These are phyloP conservation scores for Cryptococcus maquisensis DNA, from an alignment of 1,284 basidiomycete species.

Conservation along the genomic window DNA sequence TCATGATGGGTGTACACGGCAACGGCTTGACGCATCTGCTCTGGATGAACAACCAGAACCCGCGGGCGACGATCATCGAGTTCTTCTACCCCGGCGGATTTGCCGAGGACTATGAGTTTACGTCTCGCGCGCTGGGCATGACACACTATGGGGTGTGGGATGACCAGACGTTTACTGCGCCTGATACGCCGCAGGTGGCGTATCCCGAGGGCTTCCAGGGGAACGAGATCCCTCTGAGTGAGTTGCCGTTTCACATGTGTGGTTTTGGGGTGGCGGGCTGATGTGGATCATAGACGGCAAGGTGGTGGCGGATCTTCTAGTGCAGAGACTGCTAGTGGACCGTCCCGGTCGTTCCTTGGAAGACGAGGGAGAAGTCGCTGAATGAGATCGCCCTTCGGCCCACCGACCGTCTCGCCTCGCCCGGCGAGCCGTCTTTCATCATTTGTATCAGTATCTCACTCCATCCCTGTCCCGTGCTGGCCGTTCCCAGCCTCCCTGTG, in stretches of 20 bases:
- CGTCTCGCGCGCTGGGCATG: slow-evolving; percentile 63
- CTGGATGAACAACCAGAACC: slow-evolving; percentile 60
- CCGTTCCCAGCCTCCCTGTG: too few species aligned
- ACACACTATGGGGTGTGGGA: slow-evolving; percentile 74
- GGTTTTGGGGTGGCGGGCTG: neutral
- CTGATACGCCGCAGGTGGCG: slow-evolving; percentile 51
- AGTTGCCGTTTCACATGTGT: slow-evolving; percentile 8
- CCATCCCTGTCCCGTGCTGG: neutral
- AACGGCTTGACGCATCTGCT: slow-evolving; percentile 70
- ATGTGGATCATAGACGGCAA: slow-evolving; percentile 45
- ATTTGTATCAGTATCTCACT: neutral
- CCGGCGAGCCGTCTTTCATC: neutral
- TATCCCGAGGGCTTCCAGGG: slow-evolving; percentile 50
- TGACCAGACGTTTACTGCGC: slow-evolving; percentile 60
- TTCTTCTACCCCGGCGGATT: slow-evolving; percentile 71
- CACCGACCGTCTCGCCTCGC: neutral
- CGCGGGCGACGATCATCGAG: slow-evolving; percentile 57
- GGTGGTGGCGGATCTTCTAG: slow-evolving; percentile 44
- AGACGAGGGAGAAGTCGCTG: neutral
- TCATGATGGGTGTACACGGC: slow-evolving; percentile 74
- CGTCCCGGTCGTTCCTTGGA: slow-evolving; percentile 2
- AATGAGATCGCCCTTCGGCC: neutral
- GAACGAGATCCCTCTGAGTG: slow-evolving; percentile 55
- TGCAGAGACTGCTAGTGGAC: slow-evolving; percentile 43
- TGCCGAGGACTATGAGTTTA: slow-evolving; percentile 69